Conservation (phyloP, 2,329 filamentous ascomycete genomes). For the Monilinia vaccinii-corymbosi region DNA sequence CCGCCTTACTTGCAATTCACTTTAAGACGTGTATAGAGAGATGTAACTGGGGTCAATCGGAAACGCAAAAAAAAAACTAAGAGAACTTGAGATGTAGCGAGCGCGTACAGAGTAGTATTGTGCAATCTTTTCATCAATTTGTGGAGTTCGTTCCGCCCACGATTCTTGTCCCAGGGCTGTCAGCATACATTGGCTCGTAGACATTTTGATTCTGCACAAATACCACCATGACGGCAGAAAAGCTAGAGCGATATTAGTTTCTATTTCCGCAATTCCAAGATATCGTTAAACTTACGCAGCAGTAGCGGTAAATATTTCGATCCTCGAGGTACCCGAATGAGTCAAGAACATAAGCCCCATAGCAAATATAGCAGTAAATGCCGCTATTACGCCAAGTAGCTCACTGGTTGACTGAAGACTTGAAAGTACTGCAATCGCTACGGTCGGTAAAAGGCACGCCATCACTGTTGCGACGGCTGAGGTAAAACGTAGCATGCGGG, state of each 20-base stretch:
- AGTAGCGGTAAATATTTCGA: conserved; percentile 22
- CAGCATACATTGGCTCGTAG: neutral
- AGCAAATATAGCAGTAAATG: conserved; percentile 17
- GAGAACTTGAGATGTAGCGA: neutral
- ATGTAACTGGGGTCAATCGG: neutral
- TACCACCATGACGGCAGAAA: conserved; percentile 19
- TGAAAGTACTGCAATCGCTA: conserved; percentile 17
- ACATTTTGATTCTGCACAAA: conserved; percentile 17
- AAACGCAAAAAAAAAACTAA: no score
- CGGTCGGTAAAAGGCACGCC: conserved; percentile 16
- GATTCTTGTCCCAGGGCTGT: neutral
- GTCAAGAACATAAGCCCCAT: conserved; percentile 17
- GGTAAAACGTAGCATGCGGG: conserved; percentile 10
- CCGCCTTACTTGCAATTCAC: neutral
- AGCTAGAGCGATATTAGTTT: conserved; percentile 9
- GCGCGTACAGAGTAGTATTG: neutral
- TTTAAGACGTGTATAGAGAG: neutral
- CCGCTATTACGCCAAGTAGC: conserved; percentile 14
- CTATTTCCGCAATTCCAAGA: no score
- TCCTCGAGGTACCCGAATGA: conserved; percentile 11
- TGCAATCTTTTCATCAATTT: neutral
- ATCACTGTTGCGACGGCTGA: conserved; percentile 15
- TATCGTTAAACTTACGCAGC: conserved; percentile 17
- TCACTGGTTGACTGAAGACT: conserved; percentile 8
- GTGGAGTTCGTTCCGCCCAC: neutral